Evolutionary conservation across 768 basidiomycete genomes (phyloP).

Genomic region (Mycena metata): DNA sequence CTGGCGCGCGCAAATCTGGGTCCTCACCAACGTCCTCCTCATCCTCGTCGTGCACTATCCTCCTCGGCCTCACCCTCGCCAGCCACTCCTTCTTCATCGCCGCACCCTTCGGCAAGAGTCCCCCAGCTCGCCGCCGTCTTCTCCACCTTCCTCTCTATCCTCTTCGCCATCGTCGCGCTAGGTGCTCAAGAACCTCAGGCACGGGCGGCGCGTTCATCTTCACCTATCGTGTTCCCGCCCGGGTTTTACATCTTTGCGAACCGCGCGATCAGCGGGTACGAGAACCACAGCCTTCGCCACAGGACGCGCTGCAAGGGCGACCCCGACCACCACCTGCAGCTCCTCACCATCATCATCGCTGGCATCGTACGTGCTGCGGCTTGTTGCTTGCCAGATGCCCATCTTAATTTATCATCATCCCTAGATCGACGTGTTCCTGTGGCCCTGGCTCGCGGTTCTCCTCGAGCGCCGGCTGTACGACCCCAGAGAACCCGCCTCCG

Average conservation of each 20-base stretch:
- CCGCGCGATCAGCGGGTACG: conserved; percentile 76
- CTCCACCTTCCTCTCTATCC: conserved; percentile 73
- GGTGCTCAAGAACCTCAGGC: conserved; percentile 58
- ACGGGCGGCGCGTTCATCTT: conserved; percentile 70
- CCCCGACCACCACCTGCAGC: conserved; percentile 67
- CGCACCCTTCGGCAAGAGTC: conserved; percentile 64
- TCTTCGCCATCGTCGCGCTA: conserved; percentile 78
- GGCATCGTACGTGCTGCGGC: conserved; percentile 64
- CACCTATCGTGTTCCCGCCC: conserved; percentile 80
- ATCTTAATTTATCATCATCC: background rate
- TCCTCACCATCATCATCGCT: conserved; percentile 73
- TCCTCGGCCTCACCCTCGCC: conserved; percentile 76
- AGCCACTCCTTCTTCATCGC: conserved; percentile 82
- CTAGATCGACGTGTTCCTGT: conserved; percentile 80
- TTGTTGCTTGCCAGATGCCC: conserved; percentile 4
- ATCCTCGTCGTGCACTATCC: conserved; percentile 74
- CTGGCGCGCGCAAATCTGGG: conserved; percentile 80
- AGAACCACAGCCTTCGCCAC: conserved; percentile 69
- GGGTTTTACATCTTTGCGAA: conserved; percentile 82
- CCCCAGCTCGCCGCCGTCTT: conserved; percentile 63
- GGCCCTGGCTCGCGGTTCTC: conserved; percentile 75
- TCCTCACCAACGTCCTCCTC: conserved; percentile 67
- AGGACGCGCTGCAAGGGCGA: conserved; percentile 67
- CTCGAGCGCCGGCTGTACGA: conserved; percentile 76
- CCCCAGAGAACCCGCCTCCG: conserved; percentile 54